Percentiles rank a stretch among this genome's conserved stretches.
Conservation (phyloP, 2,329 filamentous ascomycete species). For the Ilyonectria robusta region DNA sequence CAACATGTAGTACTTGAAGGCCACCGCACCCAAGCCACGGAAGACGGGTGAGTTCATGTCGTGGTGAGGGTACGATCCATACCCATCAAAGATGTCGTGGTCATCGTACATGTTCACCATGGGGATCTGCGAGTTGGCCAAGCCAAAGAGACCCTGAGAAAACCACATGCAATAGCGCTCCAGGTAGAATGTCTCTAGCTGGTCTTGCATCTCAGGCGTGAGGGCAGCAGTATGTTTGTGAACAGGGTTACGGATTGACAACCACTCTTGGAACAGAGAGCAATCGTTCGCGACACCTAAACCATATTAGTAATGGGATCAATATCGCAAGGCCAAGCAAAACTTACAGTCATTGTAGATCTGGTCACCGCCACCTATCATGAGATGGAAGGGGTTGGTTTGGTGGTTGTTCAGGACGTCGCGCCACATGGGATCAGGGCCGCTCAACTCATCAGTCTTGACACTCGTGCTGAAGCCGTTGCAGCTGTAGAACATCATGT, state of each 20-base stretch:
- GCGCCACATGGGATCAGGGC: slow-evolving; percentile 96
- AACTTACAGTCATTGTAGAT: slow-evolving; percentile 86
- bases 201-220: slow-evolving; percentile 84
- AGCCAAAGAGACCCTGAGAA: slow-evolving; percentile 92
- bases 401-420: slow-evolving; percentile 96
- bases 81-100: slow-evolving; percentile 93
- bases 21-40: slow-evolving; percentile 88
- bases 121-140: slow-evolving; percentile 94
- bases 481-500: slow-evolving; percentile 98
- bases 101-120: slow-evolving; percentile 99
- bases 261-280: slow-evolving; percentile 85
- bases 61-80: slow-evolving; percentile 90
- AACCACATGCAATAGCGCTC: slow-evolving; percentile 95
- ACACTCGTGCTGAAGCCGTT: slow-evolving; percentile 92
- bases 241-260: slow-evolving; percentile 82
- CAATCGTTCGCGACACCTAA: slow-evolving; percentile 79
- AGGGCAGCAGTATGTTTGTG: slow-evolving; percentile 87
- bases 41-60: slow-evolving; percentile 95
- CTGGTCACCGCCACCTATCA: slow-evolving; percentile 97
- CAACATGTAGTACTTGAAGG: slow-evolving; percentile 98
- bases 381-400: slow-evolving; percentile 93
- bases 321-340: not conserved
- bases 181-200: slow-evolving; percentile 90
- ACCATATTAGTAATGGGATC: not conserved
- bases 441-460: slow-evolving; percentile 85